Base-by-base conservation (phyloP, 352 stramenopile genomes). In the Phytophthora pistaciae region DNA sequence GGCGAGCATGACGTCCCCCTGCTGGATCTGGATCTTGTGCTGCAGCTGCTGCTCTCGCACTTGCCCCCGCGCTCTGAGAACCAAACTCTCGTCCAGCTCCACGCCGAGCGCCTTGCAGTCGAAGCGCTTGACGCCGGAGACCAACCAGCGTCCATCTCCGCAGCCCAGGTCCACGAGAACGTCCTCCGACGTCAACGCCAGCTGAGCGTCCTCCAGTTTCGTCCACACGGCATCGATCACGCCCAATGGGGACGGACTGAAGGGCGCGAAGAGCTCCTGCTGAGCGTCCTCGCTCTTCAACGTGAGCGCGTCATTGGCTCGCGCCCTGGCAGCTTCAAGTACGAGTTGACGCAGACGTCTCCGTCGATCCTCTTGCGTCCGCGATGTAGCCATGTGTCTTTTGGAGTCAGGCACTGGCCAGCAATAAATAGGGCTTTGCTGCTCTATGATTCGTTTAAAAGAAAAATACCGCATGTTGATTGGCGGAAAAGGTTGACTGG, bases 81-180 rank as follows among this genome's bases (percentile, higher is more conserved):
- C 90, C 3, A 95, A 66, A n/a, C 70, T 57, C 1, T 60, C 66
- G 46, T 95, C 86, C 40, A 94, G 46, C 65, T 96, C 90, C 29
- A 96, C 81, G 2, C 90, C 90, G 3, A 95, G 57, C 18, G 88
- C 90, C 16, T 70, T 67, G 69, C 87, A 95, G 8, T 66, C 44
- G 50, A 89, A 92, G 16, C 75, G 73, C 56, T 91, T 46, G 11
- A 90, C 87, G 8, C 79, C 88, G 0, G 86, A 83, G 27, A 96
- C 75, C 40, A 95, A 75, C 88, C 90, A 96, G 1, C 88, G 85
- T 29, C 74, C 90, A 68, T 96, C 88, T 27, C 90, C 90, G 31
- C 88, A 96, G 40, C 88, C 88, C 52, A 95, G 83, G 65, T 96
- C 90, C 33, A 96, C 87, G 23, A 96, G 68, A 44, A 94, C 72